Evolutionary conservation across 306 rosid species (phyloP), one percentile per base, ranked within the genome.

Genomic region (Inga laurina): DNA sequence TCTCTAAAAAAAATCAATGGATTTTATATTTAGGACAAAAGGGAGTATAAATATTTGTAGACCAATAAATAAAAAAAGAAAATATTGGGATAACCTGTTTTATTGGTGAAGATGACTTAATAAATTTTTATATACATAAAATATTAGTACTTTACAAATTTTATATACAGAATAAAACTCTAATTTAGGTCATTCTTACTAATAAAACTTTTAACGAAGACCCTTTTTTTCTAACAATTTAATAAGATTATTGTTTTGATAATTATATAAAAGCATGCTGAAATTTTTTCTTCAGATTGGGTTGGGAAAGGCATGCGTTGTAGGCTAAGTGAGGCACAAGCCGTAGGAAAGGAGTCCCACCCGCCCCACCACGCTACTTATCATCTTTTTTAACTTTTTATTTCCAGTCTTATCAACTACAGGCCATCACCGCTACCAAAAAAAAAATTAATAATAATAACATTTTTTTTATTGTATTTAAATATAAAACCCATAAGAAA

Each of bases 241-340:
- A 22, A n/a, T 22, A 9, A 3, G 15, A 22, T 22, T 22, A 57
- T 57, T n/a, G 0, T 59, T n/a, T 57, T 59, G 24, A 22, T 59
- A 59, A 22, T 59, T 19, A 18, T 19, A 57, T 57, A 8, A 59
- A 59, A 62, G 35, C 37, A 11, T 62, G 68, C 37, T 57, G 64
- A 62, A 12, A 6, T 11, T 22, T 27, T 10, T 65, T 59, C 56
- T 77, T 79, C 21, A 61, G 76, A 27, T 82, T 80, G 67, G 84
- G 87, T 51, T 43, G 74, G 64, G 62, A 76, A 80, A 76, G 51
- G 93, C 97, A 91, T 89, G 92, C 93, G 80, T 83, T 90, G 97
- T 88, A 72, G 84, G 91, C 97, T 82, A 67, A 77, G 43, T 54
- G 77, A 88, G 92, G 85, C 81, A 85, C 94, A 91, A 46, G 46